These are phyloP conservation scores for Cyberlindnera nakhonratchasimensis DNA, from an alignment of 805 yeast genomes.

Conservation along the genomic window DNA sequence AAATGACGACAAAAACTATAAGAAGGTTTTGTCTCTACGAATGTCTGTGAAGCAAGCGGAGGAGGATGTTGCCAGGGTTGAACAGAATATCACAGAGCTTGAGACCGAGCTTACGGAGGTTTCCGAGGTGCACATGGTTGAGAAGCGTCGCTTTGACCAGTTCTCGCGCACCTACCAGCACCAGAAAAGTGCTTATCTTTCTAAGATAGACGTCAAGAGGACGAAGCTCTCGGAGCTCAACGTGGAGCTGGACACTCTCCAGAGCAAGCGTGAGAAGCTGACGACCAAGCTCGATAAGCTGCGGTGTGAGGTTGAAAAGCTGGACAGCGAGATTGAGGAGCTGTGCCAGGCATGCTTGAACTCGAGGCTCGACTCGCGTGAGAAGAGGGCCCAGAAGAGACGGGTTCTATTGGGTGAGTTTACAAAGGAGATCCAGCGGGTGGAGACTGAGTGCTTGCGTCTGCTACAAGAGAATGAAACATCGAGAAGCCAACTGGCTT, in stretches of 20 bases:
- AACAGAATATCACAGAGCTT: conserved; percentile 12
- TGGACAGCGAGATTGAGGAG: conserved; percentile 16
- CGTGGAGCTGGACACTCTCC: conserved; percentile 30
- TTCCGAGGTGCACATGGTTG: conserved; percentile 36
- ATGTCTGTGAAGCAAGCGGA: conserved; percentile 25
- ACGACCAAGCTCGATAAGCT: conserved; percentile 31
- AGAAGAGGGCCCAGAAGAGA: conserved; percentile 23
- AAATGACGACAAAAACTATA: conserved; percentile 50
- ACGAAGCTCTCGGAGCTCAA: conserved; percentile 25
- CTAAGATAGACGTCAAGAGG: conserved; percentile 25
- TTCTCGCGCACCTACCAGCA: conserved; percentile 31
- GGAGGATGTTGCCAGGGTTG: conserved; percentile 24
- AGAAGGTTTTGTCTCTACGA: conserved; percentile 22
- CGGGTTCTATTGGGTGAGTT: conserved; percentile 24
- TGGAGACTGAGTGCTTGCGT: conserved; percentile 18
- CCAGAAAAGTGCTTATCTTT: conserved; percentile 30
- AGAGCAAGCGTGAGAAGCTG: conserved; percentile 34
- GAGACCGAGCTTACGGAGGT: conserved; percentile 33
- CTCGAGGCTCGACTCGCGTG: conserved; percentile 19
- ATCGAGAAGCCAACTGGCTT: conserved; percentile 6
- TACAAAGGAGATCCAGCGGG: conserved; percentile 24
- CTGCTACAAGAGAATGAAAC: conserved; percentile 21
- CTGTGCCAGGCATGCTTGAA: conserved; percentile 16
- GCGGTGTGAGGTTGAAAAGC: conserved; percentile 16
- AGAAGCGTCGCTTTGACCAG: conserved; percentile 37